Conservation (phyloP, 2,329 filamentous ascomycete genomes). For the Aspergillus ochraceus region DNA sequence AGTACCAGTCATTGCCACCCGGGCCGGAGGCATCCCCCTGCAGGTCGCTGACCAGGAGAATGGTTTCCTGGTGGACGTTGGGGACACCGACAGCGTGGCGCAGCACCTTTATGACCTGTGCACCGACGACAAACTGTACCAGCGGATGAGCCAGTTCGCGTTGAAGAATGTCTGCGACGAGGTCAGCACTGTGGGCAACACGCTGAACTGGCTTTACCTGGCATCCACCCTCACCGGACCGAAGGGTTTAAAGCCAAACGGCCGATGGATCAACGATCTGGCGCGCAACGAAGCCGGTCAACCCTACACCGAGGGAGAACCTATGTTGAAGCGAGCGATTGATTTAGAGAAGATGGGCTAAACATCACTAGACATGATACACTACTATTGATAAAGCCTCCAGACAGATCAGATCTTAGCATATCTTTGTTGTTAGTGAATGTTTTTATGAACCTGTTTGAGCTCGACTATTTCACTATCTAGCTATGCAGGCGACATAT, state of each 20-base stretch:
- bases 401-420: background rate
- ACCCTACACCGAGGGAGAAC: slow-evolving; percentile 61
- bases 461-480: too few relatives aligned
- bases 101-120: slow-evolving; percentile 66
- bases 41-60: slow-evolving; percentile 72
- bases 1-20: slow-evolving; percentile 72
- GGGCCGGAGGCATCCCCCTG: slow-evolving; percentile 75
- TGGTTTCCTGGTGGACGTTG: slow-evolving; percentile 71
- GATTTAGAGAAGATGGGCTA: slow-evolving; percentile 16
- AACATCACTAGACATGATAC: background rate
- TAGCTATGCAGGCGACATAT: too few relatives aligned
- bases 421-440: background rate
- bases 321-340: slow-evolving; percentile 50
- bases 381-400: background rate
- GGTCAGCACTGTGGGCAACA: slow-evolving; percentile 77
- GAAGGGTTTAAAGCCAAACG: slow-evolving; percentile 58
- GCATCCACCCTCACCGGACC: slow-evolving; percentile 65
- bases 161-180: slow-evolving; percentile 72
- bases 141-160: slow-evolving; percentile 66
- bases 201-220: slow-evolving; percentile 75
- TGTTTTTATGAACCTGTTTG: background rate
- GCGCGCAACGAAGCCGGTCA: slow-evolving; percentile 64
- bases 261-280: slow-evolving; percentile 72
- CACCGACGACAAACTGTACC: slow-evolving; percentile 63
- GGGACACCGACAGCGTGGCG: slow-evolving; percentile 70